Evolutionary conservation across 176 grass and related monocot genomes (phyloP).

Genomic region (Zizania latifolia): DNA sequence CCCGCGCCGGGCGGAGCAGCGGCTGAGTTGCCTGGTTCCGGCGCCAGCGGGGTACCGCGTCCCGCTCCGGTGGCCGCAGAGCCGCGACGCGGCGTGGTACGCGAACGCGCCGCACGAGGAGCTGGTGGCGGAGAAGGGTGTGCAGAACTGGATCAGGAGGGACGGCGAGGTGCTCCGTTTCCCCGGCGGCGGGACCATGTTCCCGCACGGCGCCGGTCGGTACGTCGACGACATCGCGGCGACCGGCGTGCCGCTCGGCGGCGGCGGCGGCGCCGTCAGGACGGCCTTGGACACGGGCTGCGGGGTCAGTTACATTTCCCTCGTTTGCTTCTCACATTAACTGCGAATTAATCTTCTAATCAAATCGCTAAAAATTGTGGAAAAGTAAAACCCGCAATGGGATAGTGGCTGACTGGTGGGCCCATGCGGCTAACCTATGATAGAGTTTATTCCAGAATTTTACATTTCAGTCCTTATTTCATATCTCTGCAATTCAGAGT

Average conservation of each 20-base stretch:
- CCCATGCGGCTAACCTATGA: no score
- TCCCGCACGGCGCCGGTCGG: constrained; percentile 7
- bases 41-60: constrained; percentile 14
- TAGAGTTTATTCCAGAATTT: no score
- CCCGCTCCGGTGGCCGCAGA: constrained; percentile 27
- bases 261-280: constrained; percentile 14
- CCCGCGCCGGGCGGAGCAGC: background rate
- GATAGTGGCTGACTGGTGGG: no score
- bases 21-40: constrained; percentile 16
- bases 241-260: background rate
- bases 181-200: constrained; percentile 42
- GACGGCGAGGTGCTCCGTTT: constrained; percentile 26
- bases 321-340: background rate
- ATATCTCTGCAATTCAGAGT: no score
- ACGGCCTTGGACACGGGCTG: constrained; percentile 36
- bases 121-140: constrained; percentile 21
- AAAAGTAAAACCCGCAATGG: no score
- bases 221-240: constrained; percentile 27
- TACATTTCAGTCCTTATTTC: background rate
- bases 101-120: constrained; percentile 29
- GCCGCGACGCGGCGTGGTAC: constrained; percentile 35
- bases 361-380: background rate
- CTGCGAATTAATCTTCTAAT: background rate
- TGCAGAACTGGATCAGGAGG: constrained; percentile 29
- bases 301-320: constrained; percentile 24